A percentile compares a stretch with the other conserved stretches of the same genome.
phyloP scores from a whole-genome alignment of 176 grass and related monocot genomes.

The Musa schizocarpa region DNA sequence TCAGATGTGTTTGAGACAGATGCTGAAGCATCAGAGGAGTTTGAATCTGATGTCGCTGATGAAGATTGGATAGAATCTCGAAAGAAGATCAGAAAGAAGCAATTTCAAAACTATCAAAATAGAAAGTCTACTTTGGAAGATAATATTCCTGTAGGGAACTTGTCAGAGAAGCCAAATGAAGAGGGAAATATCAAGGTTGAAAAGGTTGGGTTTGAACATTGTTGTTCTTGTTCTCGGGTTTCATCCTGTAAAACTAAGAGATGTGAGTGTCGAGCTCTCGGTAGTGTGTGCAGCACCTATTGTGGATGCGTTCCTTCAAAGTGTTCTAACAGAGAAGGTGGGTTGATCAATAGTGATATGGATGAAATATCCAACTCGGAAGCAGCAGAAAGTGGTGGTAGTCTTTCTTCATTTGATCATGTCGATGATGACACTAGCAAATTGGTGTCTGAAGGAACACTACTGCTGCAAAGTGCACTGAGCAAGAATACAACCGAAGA shows the following conservation, averaged over 20 bases:
- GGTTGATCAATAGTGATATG: slow-evolving; percentile 18
- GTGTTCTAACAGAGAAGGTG: slow-evolving; percentile 54
- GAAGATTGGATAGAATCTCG: slow-evolving; percentile 36
- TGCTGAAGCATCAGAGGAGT: slow-evolving; percentile 9
- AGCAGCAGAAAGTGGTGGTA: slow-evolving; percentile 9
- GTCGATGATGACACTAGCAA: slow-evolving; percentile 26
- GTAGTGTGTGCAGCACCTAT: slow-evolving; percentile 29
- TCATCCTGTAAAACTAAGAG: slow-evolving; percentile 76
- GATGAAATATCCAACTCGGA: slow-evolving; percentile 16
- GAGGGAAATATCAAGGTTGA: slow-evolving; percentile 16
- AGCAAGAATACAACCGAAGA: slow-evolving; percentile 24
- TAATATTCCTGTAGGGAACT: background rate
- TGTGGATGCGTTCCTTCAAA: slow-evolving; percentile 59
- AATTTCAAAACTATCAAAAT: slow-evolving; percentile 17
- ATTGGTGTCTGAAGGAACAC: slow-evolving; percentile 37
- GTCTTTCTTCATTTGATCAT: slow-evolving; percentile 29
- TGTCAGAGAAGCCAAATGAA: slow-evolving; percentile 23
- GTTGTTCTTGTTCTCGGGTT: slow-evolving; percentile 49
- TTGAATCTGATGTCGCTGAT: slow-evolving; percentile 31
- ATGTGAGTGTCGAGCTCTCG: slow-evolving; percentile 59
- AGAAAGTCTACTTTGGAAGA: slow-evolving; percentile 19
- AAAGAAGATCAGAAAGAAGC: slow-evolving; percentile 30
- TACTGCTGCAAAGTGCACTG: slow-evolving; percentile 46
- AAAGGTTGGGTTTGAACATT: slow-evolving; percentile 18
- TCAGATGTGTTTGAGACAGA: slow-evolving; percentile 37